phyloP scores from a whole-genome alignment of 2,329 filamentous ascomycete genomes.

The Polytolypa hystricis region DNA sequence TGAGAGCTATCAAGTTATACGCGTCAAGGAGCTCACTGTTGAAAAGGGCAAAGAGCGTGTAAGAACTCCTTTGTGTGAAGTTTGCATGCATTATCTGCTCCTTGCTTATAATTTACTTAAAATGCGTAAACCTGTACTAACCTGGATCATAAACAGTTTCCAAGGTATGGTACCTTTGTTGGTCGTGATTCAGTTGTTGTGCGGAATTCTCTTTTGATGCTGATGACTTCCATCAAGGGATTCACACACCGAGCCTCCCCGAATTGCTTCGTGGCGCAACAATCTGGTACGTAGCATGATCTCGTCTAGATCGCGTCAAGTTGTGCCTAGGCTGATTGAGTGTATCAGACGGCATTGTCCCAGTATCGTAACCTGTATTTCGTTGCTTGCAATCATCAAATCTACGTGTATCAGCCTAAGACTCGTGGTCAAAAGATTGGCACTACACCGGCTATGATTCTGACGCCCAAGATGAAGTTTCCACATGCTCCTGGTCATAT shows the following conservation, averaged over 20 bases:
- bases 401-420: conserved; percentile 36
- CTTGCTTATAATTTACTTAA: no score
- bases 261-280: conserved; percentile 32
- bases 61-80: no score
- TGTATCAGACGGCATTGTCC: conserved; percentile 31
- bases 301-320: neutral
- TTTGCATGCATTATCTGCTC: no score
- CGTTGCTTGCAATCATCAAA: conserved; percentile 28
- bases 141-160: conserved; percentile 16
- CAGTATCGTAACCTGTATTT: conserved; percentile 39
- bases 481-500: conserved; percentile 42
- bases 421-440: conserved; percentile 31
- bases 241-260: no score
- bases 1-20: conserved; percentile 6
- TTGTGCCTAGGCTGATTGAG: conserved; percentile 6
- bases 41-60: conserved; percentile 17
- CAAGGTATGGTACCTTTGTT: conserved; percentile 18
- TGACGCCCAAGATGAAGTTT: conserved; percentile 32
- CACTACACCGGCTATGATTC: conserved; percentile 28
- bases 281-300: conserved; percentile 28
- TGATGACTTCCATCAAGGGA: no score
- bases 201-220: no score
- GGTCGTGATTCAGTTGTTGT: no score
- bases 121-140: no score
- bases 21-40: conserved; percentile 8